These are phyloP conservation scores for Hyphodiscus sp. DNA, from an alignment of 2,329 filamentous ascomycete genomes.

Conservation along the genomic window DNA sequence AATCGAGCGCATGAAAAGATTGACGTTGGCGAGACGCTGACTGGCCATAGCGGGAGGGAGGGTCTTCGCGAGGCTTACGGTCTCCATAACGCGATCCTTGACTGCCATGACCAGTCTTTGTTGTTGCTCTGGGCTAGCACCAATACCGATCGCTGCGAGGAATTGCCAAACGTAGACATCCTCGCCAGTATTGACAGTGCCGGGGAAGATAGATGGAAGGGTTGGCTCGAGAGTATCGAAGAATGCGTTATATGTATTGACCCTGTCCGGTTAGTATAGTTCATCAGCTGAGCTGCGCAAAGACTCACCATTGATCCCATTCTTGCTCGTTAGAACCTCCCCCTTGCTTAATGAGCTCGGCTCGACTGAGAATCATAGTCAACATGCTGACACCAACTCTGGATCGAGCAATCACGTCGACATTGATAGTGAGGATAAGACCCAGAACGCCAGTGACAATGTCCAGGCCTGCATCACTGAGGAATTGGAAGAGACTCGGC, in stretches of 20 bases:
- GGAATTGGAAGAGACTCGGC: conserved; percentile 81
- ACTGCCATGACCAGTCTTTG: conserved; percentile 90
- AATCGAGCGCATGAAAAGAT: conserved; percentile 97
- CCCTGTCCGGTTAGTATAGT: conserved; percentile 43
- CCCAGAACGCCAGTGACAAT: conserved; percentile 88
- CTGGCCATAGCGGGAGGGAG: conserved; percentile 80
- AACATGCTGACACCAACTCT: conserved; percentile 84
- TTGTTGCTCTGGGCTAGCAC: conserved; percentile 89
- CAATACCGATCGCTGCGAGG: conserved; percentile 88
- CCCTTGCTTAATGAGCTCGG: conserved; percentile 85
- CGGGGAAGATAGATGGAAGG: conserved; percentile 81
- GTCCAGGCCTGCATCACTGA: conserved; percentile 83
- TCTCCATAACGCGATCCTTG: conserved; percentile 97
- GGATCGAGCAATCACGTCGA: conserved; percentile 78
- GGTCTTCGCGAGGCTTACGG: conserved; percentile 81
- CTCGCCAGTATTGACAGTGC: conserved; percentile 80
- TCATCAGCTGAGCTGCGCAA: background rate
- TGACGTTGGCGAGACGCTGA: conserved; percentile 83
- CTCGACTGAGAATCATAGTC: conserved; percentile 89
- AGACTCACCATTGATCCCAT: conserved; percentile 69
- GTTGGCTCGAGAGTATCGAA: conserved; percentile 84
- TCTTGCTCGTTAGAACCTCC: conserved; percentile 63
- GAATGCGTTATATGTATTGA: conserved; percentile 72
- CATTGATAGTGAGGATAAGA: conserved; percentile 73
- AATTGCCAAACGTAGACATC: conserved; percentile 99